Evolutionary conservation across 2,329 filamentous ascomycete genomes (phyloP), one percentile per base, ranked within the genome.

Genomic region (Dryadomyces quercus-mongolicae): DNA sequence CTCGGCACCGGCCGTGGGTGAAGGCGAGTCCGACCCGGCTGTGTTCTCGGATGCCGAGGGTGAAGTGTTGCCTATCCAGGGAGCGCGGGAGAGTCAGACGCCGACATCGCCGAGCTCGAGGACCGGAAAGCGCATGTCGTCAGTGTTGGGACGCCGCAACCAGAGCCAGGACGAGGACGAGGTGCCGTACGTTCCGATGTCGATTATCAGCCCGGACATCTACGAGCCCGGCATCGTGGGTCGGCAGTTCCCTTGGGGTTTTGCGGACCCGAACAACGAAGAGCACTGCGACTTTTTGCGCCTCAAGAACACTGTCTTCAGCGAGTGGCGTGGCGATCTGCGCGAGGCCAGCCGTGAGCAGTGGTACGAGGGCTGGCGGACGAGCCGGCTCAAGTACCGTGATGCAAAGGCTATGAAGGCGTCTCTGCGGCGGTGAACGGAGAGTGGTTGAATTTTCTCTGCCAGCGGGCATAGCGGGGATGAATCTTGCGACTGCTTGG

Each of bases 291-390:
- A 98, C 70, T 98, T 96, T 68, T 75, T 86, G 54, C 85, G 85
- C 58, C 78, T 98, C 61, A 93, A 93, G 71, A 91, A 97, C 56
- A 84, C 86, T 8, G 87, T 98, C 36, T 98, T 98, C 68, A 83
- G 76, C 60, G 92, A 97, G 65, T 98, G 93, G 93, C 85, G 92
- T 51, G 80, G 80, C 46, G 93, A 98, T 66, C 75, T 98, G 57
- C 85, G 92, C 57, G 89, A 95, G 68, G 86, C 89, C 52, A 95
- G 89, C 67, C 81, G 89, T 54, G 90, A 95, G 65, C 80, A 90
- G 62, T 96, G 90, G 88, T 97, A 97, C 63, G 92, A 97, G 69
- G 84, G 87, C 62, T 97, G 92, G 93, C 83, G 93, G 70, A 96
- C 81, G 9, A 84, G 74, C 69, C 74, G 80, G 54, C 75, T 85